A percentile compares a stretch with the other conserved stretches of the same genome.
These are phyloP conservation scores for Ambrosia hybrid DNA, from an alignment of 140 eudicot species.

Conservation along the genomic window DNA sequence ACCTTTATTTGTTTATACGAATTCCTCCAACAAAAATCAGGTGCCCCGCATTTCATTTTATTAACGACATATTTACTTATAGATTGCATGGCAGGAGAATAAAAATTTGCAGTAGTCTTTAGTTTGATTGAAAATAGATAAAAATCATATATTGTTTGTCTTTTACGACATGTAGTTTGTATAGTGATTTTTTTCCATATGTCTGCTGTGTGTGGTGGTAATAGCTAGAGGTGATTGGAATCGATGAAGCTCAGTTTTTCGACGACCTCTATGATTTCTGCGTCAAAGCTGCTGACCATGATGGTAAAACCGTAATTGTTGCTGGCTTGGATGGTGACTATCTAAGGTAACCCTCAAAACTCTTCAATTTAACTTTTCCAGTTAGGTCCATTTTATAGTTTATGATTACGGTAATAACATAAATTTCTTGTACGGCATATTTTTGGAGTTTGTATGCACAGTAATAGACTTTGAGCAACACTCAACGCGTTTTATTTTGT, in stretches of 20 bases:
- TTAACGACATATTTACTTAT: too few species aligned
- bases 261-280: conserved; percentile 90
- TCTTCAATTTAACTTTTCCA: not conserved
- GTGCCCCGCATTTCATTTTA: too few species aligned
- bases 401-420: too few species aligned
- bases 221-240: conserved; percentile 90
- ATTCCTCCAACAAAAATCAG: too few species aligned
- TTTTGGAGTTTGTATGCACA: too few species aligned
- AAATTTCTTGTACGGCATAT: too few species aligned
- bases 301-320: conserved; percentile 90
- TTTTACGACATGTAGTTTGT: conserved; percentile 2
- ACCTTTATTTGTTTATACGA: too few species aligned
- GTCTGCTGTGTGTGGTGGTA: not conserved
- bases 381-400: not conserved
- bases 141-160: not conserved
- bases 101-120: not conserved
- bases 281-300: conserved; percentile 82
- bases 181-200: conserved; percentile 3
- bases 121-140: not conserved
- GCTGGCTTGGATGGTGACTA: conserved; percentile 99
- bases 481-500: too few species aligned
- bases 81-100: not conserved
- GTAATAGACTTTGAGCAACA: too few species aligned
- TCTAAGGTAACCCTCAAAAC: conserved; percentile 50
- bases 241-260: conserved; percentile 97